phyloP scores from a whole-genome alignment of 768 basidiomycete species.

The Phanerochaete carnosa region DNA sequence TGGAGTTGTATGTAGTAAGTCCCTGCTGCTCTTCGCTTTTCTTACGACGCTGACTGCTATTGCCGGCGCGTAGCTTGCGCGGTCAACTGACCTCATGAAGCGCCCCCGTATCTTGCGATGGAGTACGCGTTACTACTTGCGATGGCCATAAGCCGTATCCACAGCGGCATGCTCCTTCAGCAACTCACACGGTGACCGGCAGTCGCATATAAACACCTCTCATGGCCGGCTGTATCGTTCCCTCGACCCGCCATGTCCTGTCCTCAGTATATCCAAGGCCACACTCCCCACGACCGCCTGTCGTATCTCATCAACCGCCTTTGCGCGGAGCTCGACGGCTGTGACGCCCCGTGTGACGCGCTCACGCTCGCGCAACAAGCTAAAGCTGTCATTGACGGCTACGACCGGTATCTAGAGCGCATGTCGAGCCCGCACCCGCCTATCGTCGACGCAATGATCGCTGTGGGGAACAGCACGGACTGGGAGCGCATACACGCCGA shows the following conservation, averaged over 20 bases:
- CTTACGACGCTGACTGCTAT: neutral
- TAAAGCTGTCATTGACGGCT: constrained; percentile 9
- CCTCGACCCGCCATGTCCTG: neutral
- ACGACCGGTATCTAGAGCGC: constrained; percentile 9
- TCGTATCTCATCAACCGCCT: constrained; percentile 8
- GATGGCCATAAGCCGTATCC: no score
- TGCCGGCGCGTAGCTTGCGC: neutral
- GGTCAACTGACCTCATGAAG: neutral
- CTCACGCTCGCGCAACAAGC: constrained; percentile 9
- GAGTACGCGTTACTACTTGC: neutral
- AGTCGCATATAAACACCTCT: neutral
- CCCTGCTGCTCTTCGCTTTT: neutral
- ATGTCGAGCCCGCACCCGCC: constrained; percentile 9
- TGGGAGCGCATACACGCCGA: constrained; percentile 4
- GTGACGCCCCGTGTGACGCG: neutral
- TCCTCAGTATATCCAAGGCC: neutral
- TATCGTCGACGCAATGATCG: constrained; percentile 9
- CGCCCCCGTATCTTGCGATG: neutral
- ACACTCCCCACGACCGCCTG: constrained; percentile 12
- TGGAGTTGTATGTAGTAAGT: no score
- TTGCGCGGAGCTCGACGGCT: constrained; percentile 5
- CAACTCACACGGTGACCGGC: neutral
- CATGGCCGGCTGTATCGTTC: neutral
- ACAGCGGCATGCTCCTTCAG: no score
- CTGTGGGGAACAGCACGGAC: constrained; percentile 4